Evolutionary conservation across 2,329 filamentous ascomycete species (phyloP).

Genomic region (Fusarium virguliforme): DNA sequence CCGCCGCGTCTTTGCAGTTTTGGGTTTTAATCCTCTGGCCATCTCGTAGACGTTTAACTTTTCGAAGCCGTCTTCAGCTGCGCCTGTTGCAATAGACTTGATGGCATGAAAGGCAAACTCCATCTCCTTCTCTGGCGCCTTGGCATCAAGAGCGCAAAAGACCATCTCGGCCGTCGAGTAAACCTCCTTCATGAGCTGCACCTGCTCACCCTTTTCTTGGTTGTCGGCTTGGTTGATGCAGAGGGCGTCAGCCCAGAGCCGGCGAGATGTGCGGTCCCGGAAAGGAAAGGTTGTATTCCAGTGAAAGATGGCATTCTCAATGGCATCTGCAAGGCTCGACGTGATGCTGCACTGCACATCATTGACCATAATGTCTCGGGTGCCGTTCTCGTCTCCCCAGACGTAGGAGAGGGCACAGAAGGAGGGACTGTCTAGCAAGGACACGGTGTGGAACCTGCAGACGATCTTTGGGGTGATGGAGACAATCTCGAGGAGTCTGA

Average conservation of each 20-base stretch:
- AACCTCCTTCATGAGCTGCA: not conserved
- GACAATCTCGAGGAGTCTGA: constrained; percentile 1
- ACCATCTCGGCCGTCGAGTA: constrained; percentile 7
- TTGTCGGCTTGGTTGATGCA: constrained; percentile 22
- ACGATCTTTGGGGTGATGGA: not conserved
- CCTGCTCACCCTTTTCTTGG: constrained; percentile 16
- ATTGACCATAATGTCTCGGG: not conserved
- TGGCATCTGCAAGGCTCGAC: constrained; percentile 6
- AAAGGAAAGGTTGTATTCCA: not conserved
- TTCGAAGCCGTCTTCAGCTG: not conserved
- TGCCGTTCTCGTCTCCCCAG: constrained; percentile 10
- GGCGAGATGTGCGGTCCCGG: not conserved
- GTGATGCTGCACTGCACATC: not conserved
- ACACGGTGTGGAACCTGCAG: not conserved
- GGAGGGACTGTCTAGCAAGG: not conserved
- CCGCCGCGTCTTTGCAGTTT: not conserved
- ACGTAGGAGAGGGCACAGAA: constrained; percentile 19
- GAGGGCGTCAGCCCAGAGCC: constrained; percentile 20
- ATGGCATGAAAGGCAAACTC: not conserved
- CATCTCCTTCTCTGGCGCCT: not conserved
- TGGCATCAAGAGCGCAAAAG: constrained; percentile 12
- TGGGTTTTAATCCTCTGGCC: not conserved
- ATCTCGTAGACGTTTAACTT: not conserved
- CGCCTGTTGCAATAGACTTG: not conserved
- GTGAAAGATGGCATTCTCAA: constrained; percentile 2